Percentiles rank a stretch among this genome's conserved stretches.
Evolutionary conservation across 805 yeast species (phyloP).

Genomic region (Ogataea chonburiensis): DNA sequence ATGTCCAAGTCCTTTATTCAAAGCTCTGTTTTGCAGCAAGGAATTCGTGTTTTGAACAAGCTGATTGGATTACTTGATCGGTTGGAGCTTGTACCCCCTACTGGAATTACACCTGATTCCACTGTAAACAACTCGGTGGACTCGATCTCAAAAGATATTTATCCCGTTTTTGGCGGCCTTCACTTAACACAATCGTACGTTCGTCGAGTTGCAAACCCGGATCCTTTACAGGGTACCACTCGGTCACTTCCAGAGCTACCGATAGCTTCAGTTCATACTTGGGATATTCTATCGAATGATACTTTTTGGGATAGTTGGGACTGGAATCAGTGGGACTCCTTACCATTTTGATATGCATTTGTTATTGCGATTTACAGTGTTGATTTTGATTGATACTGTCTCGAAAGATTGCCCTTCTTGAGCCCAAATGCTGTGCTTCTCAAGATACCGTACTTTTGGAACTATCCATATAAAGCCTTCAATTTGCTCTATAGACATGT

Average conservation of each 20-base stretch:
- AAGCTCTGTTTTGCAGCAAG: constrained; percentile 12
- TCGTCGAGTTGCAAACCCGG: constrained; percentile 8
- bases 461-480: no score
- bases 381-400: no score
- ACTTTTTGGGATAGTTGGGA: constrained; percentile 10
- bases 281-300: constrained; percentile 10
- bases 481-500: no score
- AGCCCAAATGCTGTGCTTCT: no score
- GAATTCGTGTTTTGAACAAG: constrained; percentile 9
- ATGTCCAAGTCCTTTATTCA: constrained; percentile 9
- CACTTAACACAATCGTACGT: constrained; percentile 14
- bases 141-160: constrained; percentile 13
- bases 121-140: constrained; percentile 1
- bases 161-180: constrained; percentile 17
- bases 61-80: constrained; percentile 6
- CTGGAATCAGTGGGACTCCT: constrained; percentile 11
- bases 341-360: not conserved
- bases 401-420: no score
- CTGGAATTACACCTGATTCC: not conserved
- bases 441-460: no score
- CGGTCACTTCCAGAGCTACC: not conserved
- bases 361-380: no score
- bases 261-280: constrained; percentile 1
- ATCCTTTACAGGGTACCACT: no score
- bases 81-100: not conserved